Evolutionary conservation across 23 red algal genomes (phyloP).

Genomic region (Gracilaria gracilis): DNA sequence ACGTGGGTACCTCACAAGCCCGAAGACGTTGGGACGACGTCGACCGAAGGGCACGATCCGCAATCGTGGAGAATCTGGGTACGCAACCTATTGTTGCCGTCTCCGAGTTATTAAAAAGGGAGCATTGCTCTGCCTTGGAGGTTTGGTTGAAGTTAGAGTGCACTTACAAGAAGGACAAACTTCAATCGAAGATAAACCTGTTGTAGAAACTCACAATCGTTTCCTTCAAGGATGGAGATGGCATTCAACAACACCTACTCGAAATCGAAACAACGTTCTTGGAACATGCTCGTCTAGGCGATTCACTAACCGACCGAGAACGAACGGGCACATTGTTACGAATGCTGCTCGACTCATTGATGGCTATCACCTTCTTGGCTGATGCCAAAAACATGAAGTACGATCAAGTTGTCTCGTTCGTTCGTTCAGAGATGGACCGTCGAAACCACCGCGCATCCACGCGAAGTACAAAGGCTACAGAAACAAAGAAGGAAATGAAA

Average conservation of each 20-base stretch:
- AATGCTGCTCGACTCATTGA: constrained; percentile 10
- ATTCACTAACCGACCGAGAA: no score
- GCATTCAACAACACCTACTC: neutral
- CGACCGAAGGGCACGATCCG: constrained; percentile 8
- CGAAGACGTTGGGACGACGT: constrained; percentile 13
- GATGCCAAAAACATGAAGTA: constrained; percentile 17
- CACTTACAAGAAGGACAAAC: constrained; percentile 26
- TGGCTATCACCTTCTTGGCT: neutral
- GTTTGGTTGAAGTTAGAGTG: neutral
- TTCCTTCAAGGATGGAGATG: no score
- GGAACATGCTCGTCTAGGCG: neutral
- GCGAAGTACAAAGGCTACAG: neutral
- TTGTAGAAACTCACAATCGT: no score
- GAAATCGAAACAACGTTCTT: constrained; percentile 24
- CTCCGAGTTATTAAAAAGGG: neutral
- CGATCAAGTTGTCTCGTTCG: no score
- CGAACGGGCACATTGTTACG: neutral
- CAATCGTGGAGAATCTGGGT: constrained; percentile 1
- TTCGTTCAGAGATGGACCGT: neutral
- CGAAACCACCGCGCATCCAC: neutral
- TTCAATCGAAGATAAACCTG: no score
- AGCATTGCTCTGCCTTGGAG: constrained; percentile 1
- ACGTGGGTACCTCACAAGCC: neutral
- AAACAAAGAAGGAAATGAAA: neutral
- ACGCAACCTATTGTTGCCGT: constrained; percentile 11